Evolutionary conservation across 768 basidiomycete species (phyloP).

Genomic region (Russula sp.): DNA sequence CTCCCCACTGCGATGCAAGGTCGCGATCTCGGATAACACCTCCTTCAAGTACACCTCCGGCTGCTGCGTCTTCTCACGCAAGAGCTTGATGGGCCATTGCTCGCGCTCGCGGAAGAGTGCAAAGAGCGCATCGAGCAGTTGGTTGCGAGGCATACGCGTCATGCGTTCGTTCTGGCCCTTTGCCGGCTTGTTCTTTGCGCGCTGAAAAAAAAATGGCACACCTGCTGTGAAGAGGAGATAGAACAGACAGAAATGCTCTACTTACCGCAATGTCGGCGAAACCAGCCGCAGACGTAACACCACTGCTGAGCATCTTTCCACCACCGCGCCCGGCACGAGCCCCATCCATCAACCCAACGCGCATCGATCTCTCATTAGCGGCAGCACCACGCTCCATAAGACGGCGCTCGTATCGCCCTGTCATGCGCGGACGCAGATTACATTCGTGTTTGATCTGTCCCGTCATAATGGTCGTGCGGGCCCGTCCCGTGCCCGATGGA

Average conservation of each 20-base stretch:
- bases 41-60: slow-evolving; percentile 87
- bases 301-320: slow-evolving; percentile 76
- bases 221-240: too few species aligned
- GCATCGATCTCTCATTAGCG: slow-evolving; percentile 65
- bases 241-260: slow-evolving; percentile 17
- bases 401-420: slow-evolving; percentile 63
- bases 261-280: slow-evolving; percentile 69
- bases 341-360: slow-evolving; percentile 73
- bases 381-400: slow-evolving; percentile 64
- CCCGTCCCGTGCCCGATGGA: slow-evolving; percentile 48
- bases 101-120: slow-evolving; percentile 68
- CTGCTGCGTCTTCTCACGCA: slow-evolving; percentile 80
- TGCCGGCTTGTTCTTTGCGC: slow-evolving; percentile 61
- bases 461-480: slow-evolving; percentile 73
- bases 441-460: slow-evolving; percentile 82
- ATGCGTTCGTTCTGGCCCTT: slow-evolving; percentile 82
- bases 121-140: slow-evolving; percentile 83
- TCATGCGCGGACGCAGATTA: slow-evolving; percentile 65
- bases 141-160: slow-evolving; percentile 85
- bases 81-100: slow-evolving; percentile 76
- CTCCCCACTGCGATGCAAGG: slow-evolving; percentile 76
- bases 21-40: slow-evolving; percentile 71
- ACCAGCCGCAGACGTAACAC: slow-evolving; percentile 57
- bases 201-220: slow-evolving; percentile 38
- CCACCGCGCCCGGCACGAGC: slow-evolving; percentile 67